Conservation (phyloP, 345 rosid species). For the Dipteronia dyeriana region DNA sequence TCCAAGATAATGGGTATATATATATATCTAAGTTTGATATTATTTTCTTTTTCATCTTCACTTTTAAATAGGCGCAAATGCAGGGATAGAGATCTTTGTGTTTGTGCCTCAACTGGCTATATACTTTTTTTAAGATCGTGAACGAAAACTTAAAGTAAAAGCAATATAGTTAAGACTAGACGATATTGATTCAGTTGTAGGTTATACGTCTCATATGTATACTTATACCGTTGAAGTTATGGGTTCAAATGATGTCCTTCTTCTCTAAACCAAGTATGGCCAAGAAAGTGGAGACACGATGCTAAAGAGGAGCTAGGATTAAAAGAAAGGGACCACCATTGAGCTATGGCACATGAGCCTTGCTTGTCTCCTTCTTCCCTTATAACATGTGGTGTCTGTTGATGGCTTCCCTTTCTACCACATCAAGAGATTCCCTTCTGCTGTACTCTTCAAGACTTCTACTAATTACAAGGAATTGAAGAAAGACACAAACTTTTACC, state of each 20-base stretch:
- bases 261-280: too few species aligned
- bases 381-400: constrained; percentile 14
- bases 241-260: too few species aligned
- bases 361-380: constrained; percentile 24
- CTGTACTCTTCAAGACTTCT: background rate
- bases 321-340: constrained; percentile 18
- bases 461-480: background rate
- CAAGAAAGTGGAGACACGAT: background rate
- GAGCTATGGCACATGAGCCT: constrained; percentile 27
- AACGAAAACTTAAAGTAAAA: background rate
- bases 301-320: background rate
- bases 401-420: background rate
- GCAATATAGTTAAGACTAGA: background rate
- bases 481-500: background rate
- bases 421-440: constrained; percentile 12
- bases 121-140: too few species aligned
- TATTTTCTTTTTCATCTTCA: background rate
- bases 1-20: too few species aligned
- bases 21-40: too few species aligned
- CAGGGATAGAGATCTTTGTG: background rate
- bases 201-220: too few species aligned
- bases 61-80: background rate
- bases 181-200: too few species aligned
- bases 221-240: too few species aligned
- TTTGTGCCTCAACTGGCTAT: background rate